These are phyloP conservation scores for Salix dunnii DNA, from an alignment of 345 rosid genomes.

Conservation along the genomic window DNA sequence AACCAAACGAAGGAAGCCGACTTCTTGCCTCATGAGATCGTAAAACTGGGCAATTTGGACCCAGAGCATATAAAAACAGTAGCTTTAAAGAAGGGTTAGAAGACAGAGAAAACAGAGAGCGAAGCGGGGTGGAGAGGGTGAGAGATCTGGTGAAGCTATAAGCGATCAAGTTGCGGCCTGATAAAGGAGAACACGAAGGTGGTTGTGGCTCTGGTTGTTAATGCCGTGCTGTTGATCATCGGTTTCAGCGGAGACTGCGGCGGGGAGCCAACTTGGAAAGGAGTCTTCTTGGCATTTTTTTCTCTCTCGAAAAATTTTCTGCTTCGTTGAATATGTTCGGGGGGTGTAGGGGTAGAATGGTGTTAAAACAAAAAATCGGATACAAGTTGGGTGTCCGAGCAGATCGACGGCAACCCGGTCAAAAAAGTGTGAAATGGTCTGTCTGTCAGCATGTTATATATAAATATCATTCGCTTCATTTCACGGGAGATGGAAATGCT, in stretches of 20 bases:
- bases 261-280: not conserved
- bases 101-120: conserved; percentile 39
- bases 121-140: conserved; percentile 37
- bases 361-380: too few species aligned
- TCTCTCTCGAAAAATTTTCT: too few species aligned
- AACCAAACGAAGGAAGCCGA: conserved; percentile 38
- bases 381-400: too few species aligned
- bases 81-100: conserved; percentile 41
- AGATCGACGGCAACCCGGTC: too few species aligned
- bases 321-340: too few species aligned
- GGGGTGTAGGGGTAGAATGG: too few species aligned
- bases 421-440: too few species aligned
- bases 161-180: conserved; percentile 48
- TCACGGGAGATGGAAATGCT: too few species aligned
- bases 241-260: not conserved
- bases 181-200: conserved; percentile 52
- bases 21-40: conserved; percentile 39
- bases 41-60: conserved; percentile 45
- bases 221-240: conserved; percentile 27
- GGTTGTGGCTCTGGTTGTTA: conserved; percentile 36
- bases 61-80: conserved; percentile 29
- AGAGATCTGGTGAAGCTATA: conserved; percentile 41
- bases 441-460: too few species aligned
- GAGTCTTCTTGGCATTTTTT: not conserved
- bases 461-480: too few species aligned